Conservation (phyloP, 2,329 filamentous ascomycete genomes). For the Chrysoporthe austroafricana region DNA sequence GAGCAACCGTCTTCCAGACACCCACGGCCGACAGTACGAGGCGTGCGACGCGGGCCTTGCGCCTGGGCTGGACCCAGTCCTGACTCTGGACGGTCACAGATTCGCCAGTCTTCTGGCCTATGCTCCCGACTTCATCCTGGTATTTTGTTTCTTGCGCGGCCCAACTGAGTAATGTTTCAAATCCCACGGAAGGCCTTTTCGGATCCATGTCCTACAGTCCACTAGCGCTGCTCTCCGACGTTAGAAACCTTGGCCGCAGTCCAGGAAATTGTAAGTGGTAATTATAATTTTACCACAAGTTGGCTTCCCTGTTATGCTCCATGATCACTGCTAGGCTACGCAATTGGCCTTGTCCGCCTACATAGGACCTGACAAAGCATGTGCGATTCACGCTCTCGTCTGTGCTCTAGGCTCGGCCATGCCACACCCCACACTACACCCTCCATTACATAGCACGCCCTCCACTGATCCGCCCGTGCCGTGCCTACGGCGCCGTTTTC, state of each 20-base stretch:
- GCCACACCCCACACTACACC: background rate
- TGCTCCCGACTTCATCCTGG: conserved; percentile 2
- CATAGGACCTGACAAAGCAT: background rate
- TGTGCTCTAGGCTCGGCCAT: background rate
- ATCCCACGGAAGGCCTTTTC: background rate
- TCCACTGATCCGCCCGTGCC: conserved; percentile 2
- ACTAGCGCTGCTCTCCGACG: conserved; percentile 2
- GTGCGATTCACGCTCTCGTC: conserved; percentile 2
- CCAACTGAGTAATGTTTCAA: conserved; percentile 3
- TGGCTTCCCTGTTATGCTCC: background rate
- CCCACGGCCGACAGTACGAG: background rate
- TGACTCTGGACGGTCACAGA: background rate
- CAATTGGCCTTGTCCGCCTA: background rate
- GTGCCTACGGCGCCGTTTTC: background rate
- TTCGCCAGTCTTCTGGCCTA: background rate
- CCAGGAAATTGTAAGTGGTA: background rate
- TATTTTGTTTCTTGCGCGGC: background rate
- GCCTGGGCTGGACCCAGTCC: background rate
- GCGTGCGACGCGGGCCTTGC: background rate
- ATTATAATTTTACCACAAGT: background rate
- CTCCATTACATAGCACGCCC: background rate
- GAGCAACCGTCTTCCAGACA: background rate
- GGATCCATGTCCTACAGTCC: background rate
- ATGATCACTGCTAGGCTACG: background rate
- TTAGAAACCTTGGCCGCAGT: background rate